Conservation (phyloP, 164 flowering plant genomes). For the Cinnamomum micranthum region DNA sequence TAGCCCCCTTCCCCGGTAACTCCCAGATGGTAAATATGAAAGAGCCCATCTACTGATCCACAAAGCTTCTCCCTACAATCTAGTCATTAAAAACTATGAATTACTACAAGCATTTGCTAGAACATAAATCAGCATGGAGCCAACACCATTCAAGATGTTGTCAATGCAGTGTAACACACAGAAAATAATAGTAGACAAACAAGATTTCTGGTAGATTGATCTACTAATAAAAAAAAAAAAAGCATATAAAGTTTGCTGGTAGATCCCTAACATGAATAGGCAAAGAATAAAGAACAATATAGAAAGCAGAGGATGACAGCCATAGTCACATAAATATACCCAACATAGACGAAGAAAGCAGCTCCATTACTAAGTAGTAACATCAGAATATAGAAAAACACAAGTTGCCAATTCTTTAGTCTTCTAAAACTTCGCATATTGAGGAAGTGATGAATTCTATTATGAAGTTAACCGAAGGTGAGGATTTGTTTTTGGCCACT, state of each 20-base stretch:
- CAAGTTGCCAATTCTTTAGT: background rate
- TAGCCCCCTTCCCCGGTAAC: slow-evolving; percentile 70
- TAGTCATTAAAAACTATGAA: slow-evolving; percentile 19
- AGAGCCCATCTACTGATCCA: slow-evolving; percentile 83
- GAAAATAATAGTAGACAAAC: background rate
- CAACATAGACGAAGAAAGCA: too few species aligned
- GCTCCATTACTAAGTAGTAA: background rate
- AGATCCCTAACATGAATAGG: background rate
- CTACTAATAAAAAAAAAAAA: background rate
- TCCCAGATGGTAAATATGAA: slow-evolving; percentile 70
- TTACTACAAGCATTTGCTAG: background rate
- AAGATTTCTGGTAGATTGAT: background rate
- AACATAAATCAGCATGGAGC: background rate
- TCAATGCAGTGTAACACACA: background rate
- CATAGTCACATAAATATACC: background rate
- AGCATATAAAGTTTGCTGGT: background rate
- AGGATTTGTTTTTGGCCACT: background rate
- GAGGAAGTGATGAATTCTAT: background rate
- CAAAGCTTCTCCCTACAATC: slow-evolving; percentile 91
- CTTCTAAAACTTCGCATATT: background rate
- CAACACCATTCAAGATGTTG: background rate
- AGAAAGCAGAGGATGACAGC: background rate
- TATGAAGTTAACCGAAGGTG: background rate
- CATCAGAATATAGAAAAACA: too few species aligned
- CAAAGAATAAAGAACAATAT: background rate